phyloP scores from a whole-genome alignment of 441 rosid genomes.

The Pelargonium cotyledonis region DNA sequence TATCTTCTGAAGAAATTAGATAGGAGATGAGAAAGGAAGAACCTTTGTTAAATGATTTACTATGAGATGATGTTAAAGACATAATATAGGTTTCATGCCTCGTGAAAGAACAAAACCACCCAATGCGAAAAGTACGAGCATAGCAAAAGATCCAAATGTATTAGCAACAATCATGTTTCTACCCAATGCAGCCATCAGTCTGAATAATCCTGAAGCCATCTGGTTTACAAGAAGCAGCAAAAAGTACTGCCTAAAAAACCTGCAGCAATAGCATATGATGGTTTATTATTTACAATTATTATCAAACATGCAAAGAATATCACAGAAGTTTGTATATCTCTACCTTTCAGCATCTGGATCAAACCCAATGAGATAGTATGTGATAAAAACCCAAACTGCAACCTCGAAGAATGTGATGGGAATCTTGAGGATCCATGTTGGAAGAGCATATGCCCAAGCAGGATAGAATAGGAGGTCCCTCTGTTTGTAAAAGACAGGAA shows the following conservation, averaged over 20 bases:
- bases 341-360: constrained; percentile 67
- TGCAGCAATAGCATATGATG: constrained; percentile 23
- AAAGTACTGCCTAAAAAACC: constrained; percentile 64
- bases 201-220: constrained; percentile 64
- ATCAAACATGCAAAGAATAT: too few relatives aligned
- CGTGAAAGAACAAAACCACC: constrained; percentile 66
- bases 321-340: too few relatives aligned
- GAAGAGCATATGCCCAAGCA: constrained; percentile 64
- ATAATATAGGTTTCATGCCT: constrained; percentile 29
- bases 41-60: background rate
- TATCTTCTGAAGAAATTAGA: constrained; percentile 31
- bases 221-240: constrained; percentile 49
- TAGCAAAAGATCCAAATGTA: constrained; percentile 56
- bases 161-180: constrained; percentile 63
- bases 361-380: constrained; percentile 68
- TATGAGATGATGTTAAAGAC: background rate
- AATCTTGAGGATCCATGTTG: constrained; percentile 67
- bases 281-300: constrained; percentile 2
- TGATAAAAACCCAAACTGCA: constrained; percentile 56
- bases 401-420: constrained; percentile 56
- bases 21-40: background rate
- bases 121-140: constrained; percentile 41
- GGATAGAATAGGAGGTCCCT: constrained; percentile 67
- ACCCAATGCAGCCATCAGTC: constrained; percentile 49
- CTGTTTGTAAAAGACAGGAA: constrained; percentile 85